Evolutionary conservation across 2,329 filamentous ascomycete genomes (phyloP).

Genomic region (Paracoccidioides lutzii): DNA sequence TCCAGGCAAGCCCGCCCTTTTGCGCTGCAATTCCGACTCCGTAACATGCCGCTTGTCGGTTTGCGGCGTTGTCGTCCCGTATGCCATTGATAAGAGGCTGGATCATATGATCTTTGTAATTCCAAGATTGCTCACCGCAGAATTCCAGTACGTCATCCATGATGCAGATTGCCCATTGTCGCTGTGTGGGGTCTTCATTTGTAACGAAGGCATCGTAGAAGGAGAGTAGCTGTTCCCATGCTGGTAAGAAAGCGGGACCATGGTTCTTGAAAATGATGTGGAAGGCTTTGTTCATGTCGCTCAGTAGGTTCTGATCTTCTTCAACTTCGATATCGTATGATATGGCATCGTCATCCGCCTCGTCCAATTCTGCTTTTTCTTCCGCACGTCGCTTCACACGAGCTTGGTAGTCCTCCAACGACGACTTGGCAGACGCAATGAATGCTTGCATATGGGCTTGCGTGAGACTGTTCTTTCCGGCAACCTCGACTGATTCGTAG

Average conservation of each 20-base stretch:
- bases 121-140: conserved; percentile 76
- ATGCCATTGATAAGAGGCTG: conserved; percentile 78
- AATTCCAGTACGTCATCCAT: conserved; percentile 98
- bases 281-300: conserved; percentile 99
- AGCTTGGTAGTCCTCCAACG: conserved; percentile 83
- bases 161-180: conserved; percentile 98
- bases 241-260: conserved; percentile 65
- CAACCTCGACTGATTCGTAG: conserved; percentile 92
- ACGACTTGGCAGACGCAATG: conserved; percentile 71
- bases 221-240: conserved; percentile 74
- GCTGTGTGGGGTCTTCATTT: conserved; percentile 72
- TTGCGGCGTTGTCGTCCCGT: conserved; percentile 72
- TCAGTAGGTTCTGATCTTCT: conserved; percentile 89
- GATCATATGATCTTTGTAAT: conserved; percentile 75
- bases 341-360: conserved; percentile 80
- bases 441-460: conserved; percentile 71
- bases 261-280: conserved; percentile 99
- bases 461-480: conserved; percentile 71
- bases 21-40: conserved; percentile 92
- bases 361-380: conserved; percentile 69
- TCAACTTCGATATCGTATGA: conserved; percentile 85
- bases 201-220: conserved; percentile 79
- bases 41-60: conserved; percentile 90
- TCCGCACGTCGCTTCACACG: conserved; percentile 74
- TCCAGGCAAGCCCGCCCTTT: conserved; percentile 76